These are phyloP conservation scores for Gardenia jasminoides DNA, from an alignment of 257 asterid genomes.

Conservation along the genomic window DNA sequence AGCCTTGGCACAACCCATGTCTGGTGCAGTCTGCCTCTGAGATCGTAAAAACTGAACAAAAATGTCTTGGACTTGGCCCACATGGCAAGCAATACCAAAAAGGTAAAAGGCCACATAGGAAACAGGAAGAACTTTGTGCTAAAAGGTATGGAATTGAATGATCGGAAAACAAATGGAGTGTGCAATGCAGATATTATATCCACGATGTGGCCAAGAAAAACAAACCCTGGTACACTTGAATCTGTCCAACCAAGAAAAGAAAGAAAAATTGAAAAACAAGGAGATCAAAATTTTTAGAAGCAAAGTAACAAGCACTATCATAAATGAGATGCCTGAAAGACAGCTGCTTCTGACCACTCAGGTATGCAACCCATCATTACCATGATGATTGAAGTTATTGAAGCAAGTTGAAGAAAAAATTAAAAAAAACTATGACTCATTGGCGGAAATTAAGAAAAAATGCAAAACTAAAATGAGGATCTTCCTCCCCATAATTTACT, in stretches of 20 bases:
- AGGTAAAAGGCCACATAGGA: conserved; percentile 71
- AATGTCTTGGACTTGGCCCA: conserved; percentile 86
- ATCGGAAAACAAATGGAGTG: conserved; percentile 62
- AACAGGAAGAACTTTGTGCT: conserved; percentile 57
- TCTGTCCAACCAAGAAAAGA: conserved; percentile 35
- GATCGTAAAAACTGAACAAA: conserved; percentile 64
- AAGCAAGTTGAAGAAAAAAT: neutral
- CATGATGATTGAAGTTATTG: neutral
- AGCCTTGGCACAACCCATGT: conserved; percentile 89
- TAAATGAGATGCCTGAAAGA: neutral
- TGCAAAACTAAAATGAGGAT: neutral
- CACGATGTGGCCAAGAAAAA: conserved; percentile 84
- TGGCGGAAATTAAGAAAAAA: neutral
- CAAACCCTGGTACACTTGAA: conserved; percentile 80
- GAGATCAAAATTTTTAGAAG: neutral
- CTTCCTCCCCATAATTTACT: neutral
- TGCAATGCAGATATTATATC: conserved; percentile 80
- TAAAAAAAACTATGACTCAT: too few species aligned
- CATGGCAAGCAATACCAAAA: conserved; percentile 60
- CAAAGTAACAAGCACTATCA: neutral
- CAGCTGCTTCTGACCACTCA: neutral
- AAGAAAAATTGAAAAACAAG: neutral
- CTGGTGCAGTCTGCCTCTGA: conserved; percentile 70
- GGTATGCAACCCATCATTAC: neutral
- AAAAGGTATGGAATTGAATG: conserved; percentile 82